Base-by-base conservation (phyloP, 2,329 filamentous ascomycete species). In the Colletotrichum truncatum region DNA sequence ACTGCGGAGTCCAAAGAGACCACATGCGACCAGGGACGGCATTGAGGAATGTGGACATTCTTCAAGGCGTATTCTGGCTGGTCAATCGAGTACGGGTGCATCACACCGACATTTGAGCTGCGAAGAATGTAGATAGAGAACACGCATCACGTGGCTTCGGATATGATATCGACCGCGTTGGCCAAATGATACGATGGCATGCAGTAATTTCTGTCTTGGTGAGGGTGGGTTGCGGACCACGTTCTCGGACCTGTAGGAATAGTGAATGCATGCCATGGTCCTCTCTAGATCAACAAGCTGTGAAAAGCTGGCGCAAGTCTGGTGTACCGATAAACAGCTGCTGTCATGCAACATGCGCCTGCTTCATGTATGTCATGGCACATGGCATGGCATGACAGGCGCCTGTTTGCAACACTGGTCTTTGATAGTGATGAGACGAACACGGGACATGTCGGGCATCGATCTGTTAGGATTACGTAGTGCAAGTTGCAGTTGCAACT, bases 31-130 rank as follows among this genome's bases (percentile, higher is more conserved):
- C 48, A 49, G 55, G 62, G 56, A n/a, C 34, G 41, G 34, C 21
- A 41, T 55, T n/a, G 48, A 54, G 16, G 18, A 32, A 41, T 21
- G 32, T 46, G 23, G 48, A 46, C 36, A 23, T 55, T 45, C 36
- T 45, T 55, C 49, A 54, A 48, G 21, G 39, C 32, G 46, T 18
- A 7, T 43, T 61, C 30, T 65, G 56, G 48, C 56, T 61, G 62
- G 62, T 26, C 23, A 30, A 39, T 21, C 12, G 46, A 48, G 18
- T 26, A 39, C 18, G 21, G 43, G 41, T 51, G 53, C 59, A 53
- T 64, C 60, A 66, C 64, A 66, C 64, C 64, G 59, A 66, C 64
- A 64, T 66, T 66, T 66, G 59, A 34, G 48, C 48, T 18, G 57
- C 34, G 23, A 48, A 57, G 14, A 52, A 25, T 25, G 30, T 18